phyloP scores from a whole-genome alignment of 2,329 filamentous ascomycete species.

The Fusarium sp. region DNA sequence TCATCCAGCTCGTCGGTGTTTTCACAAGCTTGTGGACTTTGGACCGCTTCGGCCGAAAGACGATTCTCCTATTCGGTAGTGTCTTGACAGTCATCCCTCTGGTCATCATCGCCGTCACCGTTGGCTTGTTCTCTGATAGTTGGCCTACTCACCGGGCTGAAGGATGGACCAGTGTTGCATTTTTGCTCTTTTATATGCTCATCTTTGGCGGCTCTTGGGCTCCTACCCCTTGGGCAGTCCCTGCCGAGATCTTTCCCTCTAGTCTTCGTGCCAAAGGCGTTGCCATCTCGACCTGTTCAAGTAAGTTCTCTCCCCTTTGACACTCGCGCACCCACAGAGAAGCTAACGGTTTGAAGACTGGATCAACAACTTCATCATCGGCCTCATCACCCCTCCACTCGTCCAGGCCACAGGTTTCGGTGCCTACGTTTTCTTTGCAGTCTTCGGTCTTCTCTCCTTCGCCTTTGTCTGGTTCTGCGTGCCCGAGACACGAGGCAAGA shows the following conservation, averaged over 20 bases:
- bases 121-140: constrained; percentile 3
- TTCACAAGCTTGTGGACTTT: constrained; percentile 57
- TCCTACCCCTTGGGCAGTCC: constrained; percentile 49
- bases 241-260: neutral
- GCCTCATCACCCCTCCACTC: neutral
- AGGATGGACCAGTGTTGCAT: constrained; percentile 43
- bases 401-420: neutral
- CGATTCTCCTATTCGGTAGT: constrained; percentile 31
- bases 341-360: neutral
- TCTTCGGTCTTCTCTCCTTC: neutral
- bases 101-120: neutral
- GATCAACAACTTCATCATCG: neutral
- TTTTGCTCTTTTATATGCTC: constrained; percentile 64
- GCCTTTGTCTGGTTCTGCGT: neutral
- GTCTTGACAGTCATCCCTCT: neutral
- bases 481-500: neutral
- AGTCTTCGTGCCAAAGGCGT: neutral
- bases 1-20: constrained; percentile 49
- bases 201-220: constrained; percentile 69
- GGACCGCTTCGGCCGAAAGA: constrained; percentile 39
- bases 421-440: neutral
- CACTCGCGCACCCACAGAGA: neutral
- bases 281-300: neutral
- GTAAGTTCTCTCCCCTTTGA: neutral
- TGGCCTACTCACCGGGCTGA: constrained; percentile 39